These are phyloP conservation scores for Sporothrix phasma DNA, from an alignment of 2,329 filamentous ascomycete species.

Conservation along the genomic window DNA sequence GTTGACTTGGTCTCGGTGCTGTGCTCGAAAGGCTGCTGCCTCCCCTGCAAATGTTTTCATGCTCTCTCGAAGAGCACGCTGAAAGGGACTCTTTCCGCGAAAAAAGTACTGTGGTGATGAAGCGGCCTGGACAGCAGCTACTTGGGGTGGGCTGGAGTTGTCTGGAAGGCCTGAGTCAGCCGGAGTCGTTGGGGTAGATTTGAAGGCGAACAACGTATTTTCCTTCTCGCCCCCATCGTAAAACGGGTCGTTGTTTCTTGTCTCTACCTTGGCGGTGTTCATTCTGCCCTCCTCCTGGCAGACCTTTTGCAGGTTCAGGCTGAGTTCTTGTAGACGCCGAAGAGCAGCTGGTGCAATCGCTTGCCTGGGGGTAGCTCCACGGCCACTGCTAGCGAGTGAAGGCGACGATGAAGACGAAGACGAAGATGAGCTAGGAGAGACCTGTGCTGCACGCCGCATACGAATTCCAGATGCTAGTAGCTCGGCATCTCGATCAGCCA, in stretches of 20 bases:
- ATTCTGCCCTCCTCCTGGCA: background rate
- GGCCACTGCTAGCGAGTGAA: conserved; percentile 18
- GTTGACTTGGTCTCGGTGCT: background rate
- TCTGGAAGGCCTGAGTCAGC: background rate
- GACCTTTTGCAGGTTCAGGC: conserved; percentile 12
- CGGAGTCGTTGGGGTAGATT: conserved; percentile 15
- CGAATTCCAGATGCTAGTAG: background rate
- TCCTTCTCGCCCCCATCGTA: background rate
- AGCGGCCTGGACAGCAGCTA: background rate
- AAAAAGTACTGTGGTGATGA: conserved; percentile 33
- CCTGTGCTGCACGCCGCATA: background rate
- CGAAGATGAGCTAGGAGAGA: background rate
- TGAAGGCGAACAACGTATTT: conserved; percentile 9
- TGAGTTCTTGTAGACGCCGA: conserved; percentile 15
- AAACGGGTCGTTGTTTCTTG: conserved; percentile 12
- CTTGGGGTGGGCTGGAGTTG: background rate
- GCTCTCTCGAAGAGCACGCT: conserved; percentile 39
- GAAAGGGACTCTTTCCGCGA: conserved; percentile 45
- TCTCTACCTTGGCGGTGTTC: background rate
- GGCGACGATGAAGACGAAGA: conserved; percentile 7
- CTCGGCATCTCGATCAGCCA: background rate
- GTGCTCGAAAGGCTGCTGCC: background rate
- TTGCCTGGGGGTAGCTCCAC: background rate
- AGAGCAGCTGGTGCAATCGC: conserved; percentile 9
- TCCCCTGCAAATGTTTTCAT: conserved; percentile 31